Percentiles rank a stretch among this genome's conserved stretches.
Evolutionary conservation across 2,329 filamentous ascomycete genomes (phyloP).

Genomic region (Epichloe amarillans): DNA sequence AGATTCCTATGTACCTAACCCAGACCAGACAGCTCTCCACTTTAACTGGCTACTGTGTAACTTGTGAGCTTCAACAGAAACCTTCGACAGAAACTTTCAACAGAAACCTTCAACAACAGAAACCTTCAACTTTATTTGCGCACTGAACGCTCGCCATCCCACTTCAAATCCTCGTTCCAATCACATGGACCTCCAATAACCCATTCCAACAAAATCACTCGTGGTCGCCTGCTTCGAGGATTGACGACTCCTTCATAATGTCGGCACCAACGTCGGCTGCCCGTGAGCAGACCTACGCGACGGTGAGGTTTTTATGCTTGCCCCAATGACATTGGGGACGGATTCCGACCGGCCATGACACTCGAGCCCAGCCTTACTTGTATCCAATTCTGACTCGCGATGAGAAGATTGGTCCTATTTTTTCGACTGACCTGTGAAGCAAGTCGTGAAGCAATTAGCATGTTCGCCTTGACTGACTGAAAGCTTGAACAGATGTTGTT

Average conservation of each 20-base stretch:
- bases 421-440: not conserved
- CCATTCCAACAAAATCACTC: not conserved
- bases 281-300: conserved; percentile 42
- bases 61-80: not conserved
- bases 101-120: too few species aligned
- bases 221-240: not conserved
- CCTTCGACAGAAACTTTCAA: too few species aligned
- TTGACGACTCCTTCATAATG: conserved; percentile 1
- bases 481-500: conserved; percentile 59
- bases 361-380: not conserved
- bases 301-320: conserved; percentile 27
- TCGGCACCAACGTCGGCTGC: not conserved
- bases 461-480: not conserved
- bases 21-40: too few species aligned
- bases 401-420: not conserved
- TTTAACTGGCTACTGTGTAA: too few species aligned
- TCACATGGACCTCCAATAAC: not conserved
- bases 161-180: not conserved
- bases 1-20: too few species aligned
- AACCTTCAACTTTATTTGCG: not conserved
- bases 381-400: not conserved
- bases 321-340: not conserved
- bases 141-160: not conserved
- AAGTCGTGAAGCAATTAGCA: not conserved
- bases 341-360: not conserved